Percentiles rank a stretch among this genome's conserved stretches.
phyloP scores from a whole-genome alignment of 495 filamentous ascomycete species.

The Aspergillus mulundensis region DNA sequence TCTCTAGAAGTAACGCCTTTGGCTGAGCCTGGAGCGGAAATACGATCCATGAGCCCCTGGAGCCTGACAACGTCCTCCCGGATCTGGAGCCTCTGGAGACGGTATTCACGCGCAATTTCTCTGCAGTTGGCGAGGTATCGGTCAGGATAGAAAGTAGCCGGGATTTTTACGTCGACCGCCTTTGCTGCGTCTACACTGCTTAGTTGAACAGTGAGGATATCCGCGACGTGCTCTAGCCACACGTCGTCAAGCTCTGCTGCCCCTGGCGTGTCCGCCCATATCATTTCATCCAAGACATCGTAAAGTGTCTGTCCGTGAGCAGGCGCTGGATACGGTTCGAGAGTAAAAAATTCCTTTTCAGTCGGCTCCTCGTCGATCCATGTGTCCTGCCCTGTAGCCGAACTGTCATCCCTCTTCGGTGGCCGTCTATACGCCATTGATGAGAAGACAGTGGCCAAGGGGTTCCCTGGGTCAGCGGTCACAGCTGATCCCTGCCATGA shows the following conservation, averaged over 20 bases:
- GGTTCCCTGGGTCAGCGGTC: constrained; percentile 36
- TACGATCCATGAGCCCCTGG: constrained; percentile 33
- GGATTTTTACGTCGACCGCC: constrained; percentile 59
- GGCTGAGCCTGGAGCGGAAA: constrained; percentile 19
- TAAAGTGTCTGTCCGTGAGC: constrained; percentile 59
- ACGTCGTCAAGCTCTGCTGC: constrained; percentile 49
- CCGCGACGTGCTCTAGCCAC: constrained; percentile 53
- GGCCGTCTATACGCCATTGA: constrained; percentile 38
- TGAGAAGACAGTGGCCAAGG: constrained; percentile 35
- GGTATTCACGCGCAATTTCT: constrained; percentile 50
- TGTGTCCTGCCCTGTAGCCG: not conserved
- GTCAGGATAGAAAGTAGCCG: constrained; percentile 70
- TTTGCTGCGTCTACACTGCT: constrained; percentile 43
- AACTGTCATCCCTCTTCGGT: constrained; percentile 5
- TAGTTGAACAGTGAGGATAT: constrained; percentile 65
- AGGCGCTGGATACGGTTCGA: constrained; percentile 38
- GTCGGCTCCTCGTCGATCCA: constrained; percentile 21
- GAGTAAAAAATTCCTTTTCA: constrained; percentile 37
- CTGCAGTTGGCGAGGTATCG: constrained; percentile 63
- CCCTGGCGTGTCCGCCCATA: constrained; percentile 55
- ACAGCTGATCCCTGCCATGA: constrained; percentile 42
- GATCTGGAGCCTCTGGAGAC: constrained; percentile 33
- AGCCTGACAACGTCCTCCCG: constrained; percentile 39
- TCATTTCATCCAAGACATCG: constrained; percentile 62
- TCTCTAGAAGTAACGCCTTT: constrained; percentile 31